Evolutionary conservation across 139 green algal genomes (phyloP).

Genomic region (Nannochloris sp.): DNA sequence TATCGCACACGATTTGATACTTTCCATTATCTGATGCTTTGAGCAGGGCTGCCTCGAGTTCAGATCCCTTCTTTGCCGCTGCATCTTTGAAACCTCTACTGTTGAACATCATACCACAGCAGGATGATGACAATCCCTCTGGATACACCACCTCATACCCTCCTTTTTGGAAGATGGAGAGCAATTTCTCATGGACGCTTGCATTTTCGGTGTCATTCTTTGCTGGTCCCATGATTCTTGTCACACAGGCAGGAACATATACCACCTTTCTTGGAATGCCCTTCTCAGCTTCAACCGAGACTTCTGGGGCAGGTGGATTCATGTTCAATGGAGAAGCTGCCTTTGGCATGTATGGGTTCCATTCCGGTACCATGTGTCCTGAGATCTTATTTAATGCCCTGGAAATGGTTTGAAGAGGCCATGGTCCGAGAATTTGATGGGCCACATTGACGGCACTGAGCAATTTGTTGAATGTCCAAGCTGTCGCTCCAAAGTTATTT

Average conservation of each 20-base stretch:
- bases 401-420: constrained; percentile 57
- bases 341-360: constrained; percentile 94
- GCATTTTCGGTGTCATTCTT: constrained; percentile 52
- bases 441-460: constrained; percentile 68
- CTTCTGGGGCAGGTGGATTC: constrained; percentile 14
- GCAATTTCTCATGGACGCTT: constrained; percentile 83
- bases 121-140: constrained; percentile 42
- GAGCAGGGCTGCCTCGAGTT: constrained; percentile 74
- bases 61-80: constrained; percentile 42
- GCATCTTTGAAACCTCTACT: constrained; percentile 78
- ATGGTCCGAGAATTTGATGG: constrained; percentile 71
- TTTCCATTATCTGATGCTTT: constrained; percentile 80
- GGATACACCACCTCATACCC: constrained; percentile 77
- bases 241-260: constrained; percentile 88
- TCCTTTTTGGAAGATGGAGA: constrained; percentile 82
- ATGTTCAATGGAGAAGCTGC: constrained; percentile 39
- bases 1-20: constrained; percentile 89
- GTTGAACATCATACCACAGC: constrained; percentile 92
- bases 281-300: constrained; percentile 9
- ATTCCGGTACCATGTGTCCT: constrained; percentile 73
- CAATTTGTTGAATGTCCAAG: constrained; percentile 54
- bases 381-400: constrained; percentile 58
- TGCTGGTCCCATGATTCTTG: constrained; percentile 88
- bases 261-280: constrained; percentile 62
- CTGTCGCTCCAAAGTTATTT: constrained; percentile 68